Percentiles rank a stretch among this genome's conserved stretches.
phyloP scores from a whole-genome alignment of 345 rosid species.

The Gossypium mustelinum region DNA sequence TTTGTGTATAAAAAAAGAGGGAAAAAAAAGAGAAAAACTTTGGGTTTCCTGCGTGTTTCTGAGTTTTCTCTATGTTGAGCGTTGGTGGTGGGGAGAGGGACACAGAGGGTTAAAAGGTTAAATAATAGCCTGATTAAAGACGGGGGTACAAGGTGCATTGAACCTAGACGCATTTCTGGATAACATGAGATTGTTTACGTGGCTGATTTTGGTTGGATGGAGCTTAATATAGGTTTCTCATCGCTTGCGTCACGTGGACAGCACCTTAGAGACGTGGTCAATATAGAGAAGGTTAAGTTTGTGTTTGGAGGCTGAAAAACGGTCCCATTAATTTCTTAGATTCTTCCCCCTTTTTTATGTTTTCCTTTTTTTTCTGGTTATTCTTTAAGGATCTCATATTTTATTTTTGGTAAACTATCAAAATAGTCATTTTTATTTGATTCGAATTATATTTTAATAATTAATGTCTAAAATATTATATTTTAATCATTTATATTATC shows the following conservation, averaged over 20 bases:
- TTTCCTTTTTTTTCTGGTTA: background rate
- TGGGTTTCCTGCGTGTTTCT: background rate
- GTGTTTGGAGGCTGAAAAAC: background rate
- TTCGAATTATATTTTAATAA: too few species aligned
- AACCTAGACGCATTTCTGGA: constrained; percentile 41
- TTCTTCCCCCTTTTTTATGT: background rate
- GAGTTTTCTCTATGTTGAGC: background rate
- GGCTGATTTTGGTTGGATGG: constrained; percentile 23
- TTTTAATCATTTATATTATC: too few species aligned
- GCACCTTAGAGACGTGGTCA: constrained; percentile 17
- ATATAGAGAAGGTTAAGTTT: background rate
- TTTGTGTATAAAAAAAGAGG: background rate
- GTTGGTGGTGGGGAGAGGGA: background rate
- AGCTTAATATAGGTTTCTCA: constrained; percentile 21
- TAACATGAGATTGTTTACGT: constrained; percentile 21
- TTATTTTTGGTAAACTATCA: background rate
- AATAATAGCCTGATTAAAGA: constrained; percentile 30
- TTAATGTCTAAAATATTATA: fast-evolving
- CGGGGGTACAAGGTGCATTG: constrained; percentile 30
- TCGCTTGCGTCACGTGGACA: constrained; percentile 44
- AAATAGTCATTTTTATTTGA: too few species aligned
- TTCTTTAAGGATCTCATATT: background rate
- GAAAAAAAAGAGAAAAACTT: background rate
- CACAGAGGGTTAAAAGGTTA: constrained; percentile 20
- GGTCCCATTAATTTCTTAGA: background rate